Evolutionary conservation across 345 rosid species (phyloP).

Genomic region (Rhizophora apiculata): DNA sequence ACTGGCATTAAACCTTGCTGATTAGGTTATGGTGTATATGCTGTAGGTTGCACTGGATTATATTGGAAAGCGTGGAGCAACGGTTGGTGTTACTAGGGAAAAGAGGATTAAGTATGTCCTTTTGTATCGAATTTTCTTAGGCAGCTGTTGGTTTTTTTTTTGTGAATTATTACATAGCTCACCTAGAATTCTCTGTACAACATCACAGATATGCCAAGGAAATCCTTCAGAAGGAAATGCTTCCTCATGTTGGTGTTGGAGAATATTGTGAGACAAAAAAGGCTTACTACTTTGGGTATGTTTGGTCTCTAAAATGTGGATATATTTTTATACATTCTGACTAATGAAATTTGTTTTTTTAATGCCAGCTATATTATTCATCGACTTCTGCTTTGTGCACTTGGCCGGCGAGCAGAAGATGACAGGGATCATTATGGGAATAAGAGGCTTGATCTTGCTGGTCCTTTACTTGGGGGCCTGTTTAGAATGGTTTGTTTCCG

Average conservation of each 20-base stretch:
- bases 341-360: conserved; percentile 1
- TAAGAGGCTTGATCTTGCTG: conserved; percentile 99
- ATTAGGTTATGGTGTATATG: conserved; percentile 1
- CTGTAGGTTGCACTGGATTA: conserved; percentile 93
- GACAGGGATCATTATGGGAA: conserved; percentile 99
- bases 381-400: conserved; percentile 89
- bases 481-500: conserved; percentile 78
- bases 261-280: conserved; percentile 94
- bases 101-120: conserved; percentile 88
- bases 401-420: conserved; percentile 93
- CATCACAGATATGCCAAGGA: conserved; percentile 83
- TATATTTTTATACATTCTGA: conserved; percentile 13
- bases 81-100: conserved; percentile 92
- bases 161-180: conserved; percentile 22
- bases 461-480: conserved; percentile 95
- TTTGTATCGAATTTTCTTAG: conserved; percentile 20
- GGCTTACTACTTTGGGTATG: conserved; percentile 95
- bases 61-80: conserved; percentile 95
- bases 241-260: conserved; percentile 94
- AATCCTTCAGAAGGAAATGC: conserved; percentile 98
- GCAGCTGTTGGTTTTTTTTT: conserved; percentile 2
- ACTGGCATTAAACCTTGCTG: neutral
- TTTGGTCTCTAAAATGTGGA: conserved; percentile 2
- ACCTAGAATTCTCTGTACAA: conserved; percentile 24
- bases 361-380: conserved; percentile 72